Evolutionary conservation across 1,284 basidiomycete genomes (phyloP).

Genomic region (Testicularia cyperi): DNA sequence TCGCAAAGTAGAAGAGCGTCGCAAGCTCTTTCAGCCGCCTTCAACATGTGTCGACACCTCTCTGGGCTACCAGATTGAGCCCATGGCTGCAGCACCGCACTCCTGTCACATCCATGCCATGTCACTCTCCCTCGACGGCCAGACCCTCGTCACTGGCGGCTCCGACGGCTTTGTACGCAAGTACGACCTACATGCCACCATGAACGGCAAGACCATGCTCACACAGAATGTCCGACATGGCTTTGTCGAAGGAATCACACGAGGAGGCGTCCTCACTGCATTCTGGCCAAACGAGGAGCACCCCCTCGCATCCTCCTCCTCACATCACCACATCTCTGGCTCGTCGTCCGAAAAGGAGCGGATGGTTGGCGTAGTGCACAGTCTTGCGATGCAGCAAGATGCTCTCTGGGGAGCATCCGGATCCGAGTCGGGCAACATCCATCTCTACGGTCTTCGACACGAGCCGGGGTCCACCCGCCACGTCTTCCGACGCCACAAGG

Average conservation of each 20-base stretch:
- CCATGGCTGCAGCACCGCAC: conserved; percentile 86
- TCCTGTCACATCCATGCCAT: conserved; percentile 83
- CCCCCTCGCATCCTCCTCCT: conserved; percentile 6
- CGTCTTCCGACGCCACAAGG: conserved; percentile 70
- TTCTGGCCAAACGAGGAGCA: conserved; percentile 73
- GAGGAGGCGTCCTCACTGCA: conserved; percentile 78
- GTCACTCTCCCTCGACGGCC: conserved; percentile 80
- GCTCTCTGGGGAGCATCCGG: conserved; percentile 54
- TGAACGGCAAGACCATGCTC: conserved; percentile 82
- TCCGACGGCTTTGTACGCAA: conserved; percentile 90
- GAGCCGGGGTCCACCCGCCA: conserved; percentile 80
- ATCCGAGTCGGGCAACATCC: conserved; percentile 61
- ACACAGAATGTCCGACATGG: conserved; percentile 86
- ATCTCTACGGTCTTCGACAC: conserved; percentile 88
- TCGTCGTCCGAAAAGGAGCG: conserved; percentile 24
- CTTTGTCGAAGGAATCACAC: conserved; percentile 88
- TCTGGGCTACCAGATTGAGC: conserved; percentile 69
- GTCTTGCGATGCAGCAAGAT: conserved; percentile 53
- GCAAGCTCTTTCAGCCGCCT: conserved; percentile 18
- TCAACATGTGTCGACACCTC: conserved; percentile 10
- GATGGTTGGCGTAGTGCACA: conserved; percentile 50
- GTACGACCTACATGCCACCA: conserved; percentile 85
- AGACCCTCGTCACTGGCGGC: conserved; percentile 84
- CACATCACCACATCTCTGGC: neutral
- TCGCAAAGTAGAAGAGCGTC: conserved; percentile 22